phyloP scores from a whole-genome alignment of 2,329 filamentous ascomycete species.

The Cadophora sp. region DNA sequence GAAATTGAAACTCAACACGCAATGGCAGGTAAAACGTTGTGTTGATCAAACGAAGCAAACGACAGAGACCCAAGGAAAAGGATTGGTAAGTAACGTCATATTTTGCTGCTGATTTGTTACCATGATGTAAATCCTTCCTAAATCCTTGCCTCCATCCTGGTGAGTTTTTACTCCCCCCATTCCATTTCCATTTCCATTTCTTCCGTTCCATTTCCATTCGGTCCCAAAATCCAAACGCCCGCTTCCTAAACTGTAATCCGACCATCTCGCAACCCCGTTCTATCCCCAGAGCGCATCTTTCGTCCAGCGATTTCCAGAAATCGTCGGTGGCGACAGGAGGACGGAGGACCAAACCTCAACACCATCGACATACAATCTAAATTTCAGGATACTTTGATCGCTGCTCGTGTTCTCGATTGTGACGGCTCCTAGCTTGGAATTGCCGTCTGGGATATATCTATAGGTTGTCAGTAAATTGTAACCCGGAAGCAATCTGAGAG shows the following conservation, averaged over 20 bases:
- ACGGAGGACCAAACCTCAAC: conserved; percentile 75
- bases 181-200: not conserved
- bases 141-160: not conserved
- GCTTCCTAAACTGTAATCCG: conserved; percentile 5
- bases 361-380: conserved; percentile 84
- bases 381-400: conserved; percentile 77
- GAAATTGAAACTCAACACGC: too few species aligned
- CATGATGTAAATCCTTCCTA: not conserved
- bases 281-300: conserved; percentile 45
- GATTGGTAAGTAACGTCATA: not conserved
- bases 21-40: too few species aligned
- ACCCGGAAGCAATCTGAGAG: too few species aligned
- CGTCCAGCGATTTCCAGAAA: conserved; percentile 36
- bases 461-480: not conserved
- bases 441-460: conserved; percentile 82
- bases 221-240: conserved; percentile 16
- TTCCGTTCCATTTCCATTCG: not conserved
- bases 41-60: too few species aligned
- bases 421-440: conserved; percentile 86
- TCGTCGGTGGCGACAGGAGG: conserved; percentile 54
- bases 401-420: conserved; percentile 74
- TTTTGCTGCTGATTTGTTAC: not conserved
- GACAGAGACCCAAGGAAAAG: not conserved
- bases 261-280: not conserved
- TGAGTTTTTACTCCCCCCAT: not conserved